These are phyloP conservation scores for Diaporthe citrichinensis DNA, from an alignment of 2,329 filamentous ascomycete genomes.

Conservation along the genomic window DNA sequence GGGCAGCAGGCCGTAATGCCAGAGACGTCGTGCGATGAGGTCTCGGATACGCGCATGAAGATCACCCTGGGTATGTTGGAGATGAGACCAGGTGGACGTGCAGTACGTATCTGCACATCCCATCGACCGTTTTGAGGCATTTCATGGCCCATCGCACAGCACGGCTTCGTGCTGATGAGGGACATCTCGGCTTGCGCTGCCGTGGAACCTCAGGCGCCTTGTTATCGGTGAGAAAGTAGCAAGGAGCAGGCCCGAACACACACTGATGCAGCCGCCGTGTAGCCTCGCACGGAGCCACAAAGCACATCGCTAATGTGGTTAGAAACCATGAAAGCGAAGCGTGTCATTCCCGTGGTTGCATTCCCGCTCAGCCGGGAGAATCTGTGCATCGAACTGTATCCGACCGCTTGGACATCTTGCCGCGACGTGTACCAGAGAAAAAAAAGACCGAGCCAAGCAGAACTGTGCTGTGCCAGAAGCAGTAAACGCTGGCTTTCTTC, in stretches of 20 bases:
- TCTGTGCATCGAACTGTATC: neutral
- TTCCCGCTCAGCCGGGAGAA: neutral
- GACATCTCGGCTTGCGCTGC: constrained; percentile 16
- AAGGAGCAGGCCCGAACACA: neutral
- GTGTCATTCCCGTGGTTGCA: neutral
- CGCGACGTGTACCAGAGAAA: neutral
- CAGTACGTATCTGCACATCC: neutral
- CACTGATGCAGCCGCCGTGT: constrained; percentile 26
- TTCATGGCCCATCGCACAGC: neutral
- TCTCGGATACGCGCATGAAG: neutral
- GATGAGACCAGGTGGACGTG: neutral
- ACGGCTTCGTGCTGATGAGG: constrained; percentile 21
- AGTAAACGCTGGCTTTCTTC: neutral
- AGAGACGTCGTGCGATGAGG: neutral
- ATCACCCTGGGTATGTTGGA: neutral
- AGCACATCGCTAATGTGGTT: neutral
- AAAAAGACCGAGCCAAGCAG: neutral
- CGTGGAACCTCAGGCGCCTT: constrained; percentile 8
- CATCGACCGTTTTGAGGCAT: constrained; percentile 14
- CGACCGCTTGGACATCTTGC: neutral
- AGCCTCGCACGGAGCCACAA: constrained; percentile 7
- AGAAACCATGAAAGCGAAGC: constrained; percentile 3
- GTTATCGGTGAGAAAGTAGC: neutral
- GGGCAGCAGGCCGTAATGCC: neutral
- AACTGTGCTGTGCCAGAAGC: neutral